These are phyloP conservation scores for Irpex rosettiformis DNA, from an alignment of 1,284 basidiomycete species.

Conservation along the genomic window DNA sequence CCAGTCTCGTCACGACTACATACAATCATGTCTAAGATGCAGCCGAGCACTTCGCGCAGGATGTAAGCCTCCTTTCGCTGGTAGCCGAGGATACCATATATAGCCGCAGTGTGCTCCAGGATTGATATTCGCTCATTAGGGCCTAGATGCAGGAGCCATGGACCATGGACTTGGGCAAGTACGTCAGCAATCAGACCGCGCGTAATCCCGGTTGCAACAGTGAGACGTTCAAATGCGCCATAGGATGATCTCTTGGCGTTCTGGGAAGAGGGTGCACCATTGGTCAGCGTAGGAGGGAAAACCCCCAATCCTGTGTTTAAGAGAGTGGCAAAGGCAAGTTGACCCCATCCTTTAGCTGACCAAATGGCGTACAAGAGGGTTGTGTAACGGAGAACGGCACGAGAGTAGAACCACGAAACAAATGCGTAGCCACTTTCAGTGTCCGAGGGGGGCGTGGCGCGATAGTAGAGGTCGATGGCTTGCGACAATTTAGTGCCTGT, in stretches of 20 bases:
- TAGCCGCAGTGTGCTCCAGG: conserved; percentile 65
- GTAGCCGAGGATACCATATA: conserved; percentile 79
- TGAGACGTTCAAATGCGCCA: conserved; percentile 57
- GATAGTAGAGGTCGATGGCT: conserved; percentile 60
- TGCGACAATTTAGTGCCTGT: conserved; percentile 66
- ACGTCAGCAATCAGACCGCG: conserved; percentile 63
- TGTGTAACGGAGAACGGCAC: conserved; percentile 64
- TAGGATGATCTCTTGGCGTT: conserved; percentile 34
- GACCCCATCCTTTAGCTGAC: conserved; percentile 86
- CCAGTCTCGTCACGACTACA: conserved; percentile 70
- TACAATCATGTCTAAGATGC: conserved; percentile 76
- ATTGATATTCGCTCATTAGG: conserved; percentile 70
- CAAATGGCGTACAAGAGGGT: conserved; percentile 74
- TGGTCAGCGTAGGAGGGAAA: conserved; percentile 40
- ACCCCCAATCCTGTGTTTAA: conserved; percentile 57
- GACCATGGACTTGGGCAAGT: conserved; percentile 72
- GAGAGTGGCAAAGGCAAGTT: conserved; percentile 74
- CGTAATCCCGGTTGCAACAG: conserved; percentile 62
- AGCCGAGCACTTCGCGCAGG: conserved; percentile 80
- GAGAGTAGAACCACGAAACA: conserved; percentile 63
- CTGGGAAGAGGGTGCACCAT: not conserved
- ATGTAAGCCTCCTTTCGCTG: conserved; percentile 83
- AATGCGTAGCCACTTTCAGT: conserved; percentile 54
- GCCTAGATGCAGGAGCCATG: conserved; percentile 82
- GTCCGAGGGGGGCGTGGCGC: conserved; percentile 48